Conservation (phyloP, 2,329 filamentous ascomycete genomes). For the Curvularia spicifera region DNA sequence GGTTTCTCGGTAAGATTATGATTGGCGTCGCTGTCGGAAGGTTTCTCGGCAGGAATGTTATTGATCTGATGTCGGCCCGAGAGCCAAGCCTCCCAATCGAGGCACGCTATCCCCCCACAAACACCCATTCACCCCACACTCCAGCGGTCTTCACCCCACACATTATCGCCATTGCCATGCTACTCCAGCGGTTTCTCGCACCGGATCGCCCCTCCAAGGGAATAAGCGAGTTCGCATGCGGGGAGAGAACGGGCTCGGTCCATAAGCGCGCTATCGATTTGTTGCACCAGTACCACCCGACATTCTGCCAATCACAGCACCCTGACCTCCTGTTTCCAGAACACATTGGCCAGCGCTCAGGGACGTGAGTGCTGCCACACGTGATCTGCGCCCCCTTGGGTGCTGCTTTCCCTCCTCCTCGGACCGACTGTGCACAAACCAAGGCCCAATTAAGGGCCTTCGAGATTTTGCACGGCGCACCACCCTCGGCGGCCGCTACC, state of each 20-base stretch:
- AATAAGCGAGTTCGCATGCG: constrained; percentile 20
- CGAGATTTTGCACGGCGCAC: constrained; percentile 9
- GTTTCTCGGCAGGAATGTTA: constrained; percentile 12
- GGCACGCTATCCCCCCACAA: constrained; percentile 9
- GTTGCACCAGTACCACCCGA: constrained; percentile 24
- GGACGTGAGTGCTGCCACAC: constrained; percentile 1
- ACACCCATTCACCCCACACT: constrained; percentile 5
- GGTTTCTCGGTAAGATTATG: constrained; percentile 11
- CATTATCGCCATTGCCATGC: neutral
- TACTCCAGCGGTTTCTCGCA: constrained; percentile 1
- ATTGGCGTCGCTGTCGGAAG: neutral
- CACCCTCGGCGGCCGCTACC: constrained; percentile 27
- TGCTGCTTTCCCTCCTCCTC: constrained; percentile 10
- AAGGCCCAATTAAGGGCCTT: neutral
- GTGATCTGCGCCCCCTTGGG: neutral
- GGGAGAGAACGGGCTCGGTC: constrained; percentile 15
- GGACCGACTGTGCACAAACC: constrained; percentile 28
- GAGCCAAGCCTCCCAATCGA: neutral
- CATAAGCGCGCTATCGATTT: constrained; percentile 12
- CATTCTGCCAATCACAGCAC: constrained; percentile 25
- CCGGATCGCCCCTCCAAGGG: constrained; percentile 8
- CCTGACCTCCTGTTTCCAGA: neutral
- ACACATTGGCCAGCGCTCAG: neutral
- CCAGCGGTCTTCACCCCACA: neutral
- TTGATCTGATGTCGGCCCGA: constrained; percentile 27